Evolutionary conservation across 1,139 yeast species (phyloP), one percentile per base, ranked within the genome.

Genomic region (Suhomyces bokatorum): DNA sequence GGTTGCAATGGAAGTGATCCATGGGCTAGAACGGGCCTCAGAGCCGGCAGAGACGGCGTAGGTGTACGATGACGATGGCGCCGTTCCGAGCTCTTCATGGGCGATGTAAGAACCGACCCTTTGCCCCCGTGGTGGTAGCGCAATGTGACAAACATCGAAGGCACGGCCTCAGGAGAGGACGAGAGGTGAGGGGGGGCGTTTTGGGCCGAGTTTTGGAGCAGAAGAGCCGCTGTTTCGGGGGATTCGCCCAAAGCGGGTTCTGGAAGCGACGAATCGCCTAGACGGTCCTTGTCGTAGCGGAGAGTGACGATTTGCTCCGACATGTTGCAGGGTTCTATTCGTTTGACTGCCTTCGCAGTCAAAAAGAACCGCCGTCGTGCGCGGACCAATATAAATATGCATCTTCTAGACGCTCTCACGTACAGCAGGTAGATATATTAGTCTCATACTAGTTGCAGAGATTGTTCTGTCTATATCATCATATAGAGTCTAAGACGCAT

Each of bases 271-370:
- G 17, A 24, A 11, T 34, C 36, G 4, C 36, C 36, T 1, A 22
- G 14, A 8, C 36, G 36, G 10, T 43, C 46, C 40, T 42, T 46
- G 37, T 42, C 44, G 43, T 46, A 48, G 29, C 43, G 43, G 14
- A 48, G 32, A 6, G 43, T 43, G 11, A 43, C 15, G 14, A 22
- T 32, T 26, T 32, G 37, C n/a, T 32, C 46, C 4, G 46, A 32
- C 43, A 43, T 40, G 13, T 12, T 31, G 30, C 29, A 31, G 35
- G 35, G 6, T 26, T 10, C 14, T 8, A 8, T 15, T 10, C 29
- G 26, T 15, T 20, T 13, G 22, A 20, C 39, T 13, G 22, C n/a
- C 39, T 43, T 43, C 46, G 46, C 46, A 43, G 46, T 43, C 46
- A 43, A 32, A 30, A 10, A 15, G 13, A 15, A 10, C 8, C 33